Conservation (phyloP, 2,329 filamentous ascomycete species). For the Rachicladosporium sp. region DNA sequence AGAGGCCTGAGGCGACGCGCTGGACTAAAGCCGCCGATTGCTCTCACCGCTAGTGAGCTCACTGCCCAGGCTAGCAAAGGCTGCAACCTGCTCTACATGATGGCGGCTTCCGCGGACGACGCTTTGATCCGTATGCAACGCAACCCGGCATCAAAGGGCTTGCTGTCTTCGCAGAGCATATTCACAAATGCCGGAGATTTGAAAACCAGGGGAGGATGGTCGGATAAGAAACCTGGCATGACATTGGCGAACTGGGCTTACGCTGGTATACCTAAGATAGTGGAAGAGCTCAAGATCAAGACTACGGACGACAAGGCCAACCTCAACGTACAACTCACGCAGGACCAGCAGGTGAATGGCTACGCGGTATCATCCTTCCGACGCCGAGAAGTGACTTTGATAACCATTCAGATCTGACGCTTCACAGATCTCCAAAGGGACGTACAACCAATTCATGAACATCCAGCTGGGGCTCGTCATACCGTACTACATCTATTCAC, state of each 20-base stretch:
- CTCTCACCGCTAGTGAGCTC: neutral
- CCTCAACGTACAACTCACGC: constrained; percentile 2
- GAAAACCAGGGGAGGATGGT: too few relatives aligned
- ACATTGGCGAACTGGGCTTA: constrained; percentile 3
- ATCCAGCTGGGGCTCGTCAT: constrained; percentile 1
- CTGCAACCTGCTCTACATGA: constrained; percentile 5
- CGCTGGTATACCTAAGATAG: constrained; percentile 2
- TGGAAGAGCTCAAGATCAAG: constrained; percentile 5
- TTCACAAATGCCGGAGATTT: constrained; percentile 2
- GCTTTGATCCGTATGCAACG: constrained; percentile 3
- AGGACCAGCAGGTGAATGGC: constrained; percentile 1
- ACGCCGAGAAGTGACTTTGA: too few relatives aligned
- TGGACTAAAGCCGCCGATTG: neutral
- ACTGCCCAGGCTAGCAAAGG: neutral
- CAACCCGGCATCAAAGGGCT: neutral
- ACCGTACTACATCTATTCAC: constrained; percentile 3
- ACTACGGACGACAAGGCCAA: constrained; percentile 2
- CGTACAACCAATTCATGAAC: constrained; percentile 4
- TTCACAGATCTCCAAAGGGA: constrained; percentile 1
- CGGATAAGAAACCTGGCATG: neutral
- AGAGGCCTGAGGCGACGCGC: too few relatives aligned
- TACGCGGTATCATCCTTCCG: too few relatives aligned
- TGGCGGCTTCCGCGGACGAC: constrained; percentile 2
- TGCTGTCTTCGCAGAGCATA: constrained; percentile 2
- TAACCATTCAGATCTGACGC: too few relatives aligned